Percentiles rank a stretch among this genome's conserved stretches.
Conservation (phyloP, 306 rosid genomes). For the Cucumis cinereus region DNA sequence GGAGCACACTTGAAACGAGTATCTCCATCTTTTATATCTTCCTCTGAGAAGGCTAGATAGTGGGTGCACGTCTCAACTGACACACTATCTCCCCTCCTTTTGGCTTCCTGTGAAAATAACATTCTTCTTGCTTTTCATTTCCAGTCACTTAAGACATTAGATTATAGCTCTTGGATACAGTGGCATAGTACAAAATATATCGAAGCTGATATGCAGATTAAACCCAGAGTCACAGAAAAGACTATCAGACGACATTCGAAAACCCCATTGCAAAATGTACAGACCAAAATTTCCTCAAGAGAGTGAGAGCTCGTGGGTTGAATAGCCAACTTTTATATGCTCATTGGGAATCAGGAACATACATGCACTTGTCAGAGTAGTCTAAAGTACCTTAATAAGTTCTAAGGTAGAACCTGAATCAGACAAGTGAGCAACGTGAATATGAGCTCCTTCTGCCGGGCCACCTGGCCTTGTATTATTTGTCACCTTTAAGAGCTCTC, state of each 20-base stretch:
- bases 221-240: not conserved
- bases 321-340: not conserved
- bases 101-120: constrained; percentile 48
- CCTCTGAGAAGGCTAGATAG: constrained; percentile 74
- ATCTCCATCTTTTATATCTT: constrained; percentile 66
- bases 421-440: constrained; percentile 91
- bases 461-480: constrained; percentile 65
- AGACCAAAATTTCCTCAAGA: not conserved
- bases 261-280: not conserved
- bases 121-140: not conserved
- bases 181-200: not conserved
- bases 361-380: not conserved
- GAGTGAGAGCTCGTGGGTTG: not conserved
- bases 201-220: not conserved
- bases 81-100: constrained; percentile 58
- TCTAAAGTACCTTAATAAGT: constrained; percentile 56
- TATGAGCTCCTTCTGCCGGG: constrained; percentile 80
- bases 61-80: constrained; percentile 89
- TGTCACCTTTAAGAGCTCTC: constrained; percentile 55
- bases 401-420: constrained; percentile 72
- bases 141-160: not conserved
- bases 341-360: not conserved
- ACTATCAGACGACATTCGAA: not conserved
- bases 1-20: constrained; percentile 94
- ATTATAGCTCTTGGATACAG: not conserved